Evolutionary conservation across 352 stramenopile species (phyloP), one percentile per base, ranked within the genome.

Genomic region (Pythium phragmitis): DNA sequence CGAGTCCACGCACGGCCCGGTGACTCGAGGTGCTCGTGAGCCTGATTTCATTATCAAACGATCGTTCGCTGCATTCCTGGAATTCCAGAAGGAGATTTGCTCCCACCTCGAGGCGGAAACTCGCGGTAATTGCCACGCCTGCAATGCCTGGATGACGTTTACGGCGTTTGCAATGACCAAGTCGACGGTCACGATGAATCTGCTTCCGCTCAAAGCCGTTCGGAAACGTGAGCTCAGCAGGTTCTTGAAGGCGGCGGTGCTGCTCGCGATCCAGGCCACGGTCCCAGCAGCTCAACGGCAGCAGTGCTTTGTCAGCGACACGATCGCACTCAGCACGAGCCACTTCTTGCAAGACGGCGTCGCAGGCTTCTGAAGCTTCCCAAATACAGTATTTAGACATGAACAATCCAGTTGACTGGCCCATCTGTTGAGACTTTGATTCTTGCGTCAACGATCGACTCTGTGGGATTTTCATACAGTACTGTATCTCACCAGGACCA

Each of bases 121-220:
- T 23, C 49, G 56, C 34, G 49, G 56, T 13, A 61, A 61, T 16
- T 65, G 63, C 48, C 49, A 33, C 16, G 12, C 39, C 5, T 69
- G 63, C 21, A 69, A 65, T 49, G 63, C 57, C 6, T 69, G 63
- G 63, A 61, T 69, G 56, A 61, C 63, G 19, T 69, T 54, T 34
- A 60, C 61, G 17, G 58, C 41, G 19, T 65, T 65, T 51, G 52
- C 30, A 2, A 57, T 60, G 48, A 19, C 49, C 1, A 41, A 46
- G 26, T 39, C 63, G 3, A 39, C n/a, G 7, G 5, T 65, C 12
- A 34, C 46, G 14, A 69, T 61, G 50, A 69, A 60, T 17, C 28
- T 69, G 9, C 4, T 65, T 8, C 55, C 55, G 19, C 52, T 41
- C 1, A 47, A 26, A 8, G 36, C 30, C 2, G 2, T 69, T 11